phyloP scores from a whole-genome alignment of 768 basidiomycete species.

The Leccinellum rugosiceps region DNA sequence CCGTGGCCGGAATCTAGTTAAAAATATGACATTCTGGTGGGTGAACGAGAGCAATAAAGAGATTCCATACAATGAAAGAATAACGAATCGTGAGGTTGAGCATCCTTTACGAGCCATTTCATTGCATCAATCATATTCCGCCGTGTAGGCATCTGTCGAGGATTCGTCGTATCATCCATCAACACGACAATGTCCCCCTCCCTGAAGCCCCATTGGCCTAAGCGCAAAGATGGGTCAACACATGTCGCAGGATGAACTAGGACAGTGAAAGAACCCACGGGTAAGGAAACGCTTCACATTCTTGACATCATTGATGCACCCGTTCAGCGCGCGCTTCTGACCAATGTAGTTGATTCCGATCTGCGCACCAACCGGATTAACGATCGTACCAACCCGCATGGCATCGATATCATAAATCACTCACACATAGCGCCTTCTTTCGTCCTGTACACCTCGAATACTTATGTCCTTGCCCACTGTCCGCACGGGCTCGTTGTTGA shows the following conservation, averaged over 20 bases:
- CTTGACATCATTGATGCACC: conserved; percentile 80
- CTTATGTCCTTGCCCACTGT: conserved; percentile 27
- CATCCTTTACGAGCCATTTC: conserved; percentile 67
- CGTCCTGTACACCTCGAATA: conserved; percentile 50
- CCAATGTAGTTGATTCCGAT: conserved; percentile 82
- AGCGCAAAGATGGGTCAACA: neutral
- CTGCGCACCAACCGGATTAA: conserved; percentile 29
- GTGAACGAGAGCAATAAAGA: neutral
- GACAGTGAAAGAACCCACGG: conserved; percentile 35
- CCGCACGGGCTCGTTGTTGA: conserved; percentile 2
- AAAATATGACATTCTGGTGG: neutral
- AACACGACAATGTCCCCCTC: conserved; percentile 57
- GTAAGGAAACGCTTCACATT: conserved; percentile 68
- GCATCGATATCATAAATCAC: conserved; percentile 3
- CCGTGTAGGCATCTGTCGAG: conserved; percentile 47
- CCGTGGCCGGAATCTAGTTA: conserved; percentile 88
- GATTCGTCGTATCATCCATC: conserved; percentile 43
- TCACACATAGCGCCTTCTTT: conserved; percentile 49
- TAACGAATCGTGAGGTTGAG: conserved; percentile 65
- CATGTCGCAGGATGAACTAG: neutral
- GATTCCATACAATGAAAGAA: conserved; percentile 63
- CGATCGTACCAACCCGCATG: neutral
- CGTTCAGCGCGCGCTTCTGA: conserved; percentile 57
- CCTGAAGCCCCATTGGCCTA: conserved; percentile 46
- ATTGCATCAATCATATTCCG: conserved; percentile 57